Evolutionary conservation across 768 basidiomycete species (phyloP).

Genomic region (Tulasnella calospora): DNA sequence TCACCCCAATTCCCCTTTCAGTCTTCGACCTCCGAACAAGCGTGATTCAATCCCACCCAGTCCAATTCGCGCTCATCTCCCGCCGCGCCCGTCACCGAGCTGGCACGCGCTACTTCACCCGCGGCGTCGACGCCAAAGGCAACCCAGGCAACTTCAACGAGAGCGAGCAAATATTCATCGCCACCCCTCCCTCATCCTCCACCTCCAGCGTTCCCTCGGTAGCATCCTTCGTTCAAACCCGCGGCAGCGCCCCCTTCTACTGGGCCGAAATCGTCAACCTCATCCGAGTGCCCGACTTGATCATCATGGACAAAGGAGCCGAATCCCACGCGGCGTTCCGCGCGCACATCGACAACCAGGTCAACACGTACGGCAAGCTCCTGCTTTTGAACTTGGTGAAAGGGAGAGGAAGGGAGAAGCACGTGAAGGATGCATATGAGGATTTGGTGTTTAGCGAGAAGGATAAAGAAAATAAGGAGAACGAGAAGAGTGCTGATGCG

Average conservation of each 20-base stretch:
- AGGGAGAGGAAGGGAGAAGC: conserved; percentile 85
- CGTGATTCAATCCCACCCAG: conserved; percentile 66
- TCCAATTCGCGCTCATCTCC: conserved; percentile 84
- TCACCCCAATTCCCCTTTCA: not conserved
- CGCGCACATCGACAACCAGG: conserved; percentile 68
- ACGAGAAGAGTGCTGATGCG: conserved; percentile 93
- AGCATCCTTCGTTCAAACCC: conserved; percentile 84
- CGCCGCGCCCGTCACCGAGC: conserved; percentile 90
- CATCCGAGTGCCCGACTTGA: conserved; percentile 92
- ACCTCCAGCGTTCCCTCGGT: conserved; percentile 35
- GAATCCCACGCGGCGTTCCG: conserved; percentile 67
- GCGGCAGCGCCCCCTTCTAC: conserved; percentile 89
- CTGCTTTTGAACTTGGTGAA: conserved; percentile 88
- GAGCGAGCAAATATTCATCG: conserved; percentile 85
- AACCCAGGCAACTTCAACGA: conserved; percentile 97
- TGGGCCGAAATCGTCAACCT: conserved; percentile 97
- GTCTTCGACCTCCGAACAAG: conserved; percentile 76
- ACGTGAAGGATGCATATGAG: conserved; percentile 94
- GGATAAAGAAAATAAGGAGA: conserved; percentile 67
- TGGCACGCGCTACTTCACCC: conserved; percentile 94
- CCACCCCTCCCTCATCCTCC: conserved; percentile 28
- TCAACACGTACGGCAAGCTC: conserved; percentile 68
- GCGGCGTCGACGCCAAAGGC: conserved; percentile 84
- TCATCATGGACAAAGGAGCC: conserved; percentile 87
- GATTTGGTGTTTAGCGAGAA: conserved; percentile 45